Evolutionary conservation across 768 basidiomycete species (phyloP), one percentile per base, ranked within the genome.

Genomic region (Suillus placidus): DNA sequence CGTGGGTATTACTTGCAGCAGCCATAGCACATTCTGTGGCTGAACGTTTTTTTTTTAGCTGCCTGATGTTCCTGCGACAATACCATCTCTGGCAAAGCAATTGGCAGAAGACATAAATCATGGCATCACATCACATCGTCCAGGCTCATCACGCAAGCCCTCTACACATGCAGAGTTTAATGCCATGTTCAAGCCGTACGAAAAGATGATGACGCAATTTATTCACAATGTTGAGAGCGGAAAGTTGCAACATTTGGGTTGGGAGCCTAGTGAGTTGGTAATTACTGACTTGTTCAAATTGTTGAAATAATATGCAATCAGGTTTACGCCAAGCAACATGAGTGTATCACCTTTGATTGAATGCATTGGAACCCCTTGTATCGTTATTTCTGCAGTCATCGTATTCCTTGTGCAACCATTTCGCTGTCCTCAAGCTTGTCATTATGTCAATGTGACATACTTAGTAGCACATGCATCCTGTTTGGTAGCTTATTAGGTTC

Each of bases 261-360:
- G 73, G 75, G 73, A 71, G 56, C 54, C 68, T 20, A 70, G 75
- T 78, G 20, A 61, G 71, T 65, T 23, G 10, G 2, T 20, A 9
- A 40, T 30, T 6, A 13, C 40, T 32, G 40, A 9, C 30, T 30
- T 60, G 38, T 60, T 26, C 6, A 32, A 32, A 20, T 20, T 6
- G 34, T 35, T 37, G 12, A 51, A 62, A 14, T 23, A 3, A 23
- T 20, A 23, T 55, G 14, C 14, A 60, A 62, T 5, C 52, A 62
- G 61, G 13, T 62, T 18, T 14, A 2, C 23, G 9, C 55, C 20
- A 62, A 61, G n/a, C 61, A 60, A 62, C 61, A 62, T 62, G 61
- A 43, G 13, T 55, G 32, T 54, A 52, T 26, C 16, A 61, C 26
- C 13, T 10, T 34, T 9, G 20, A 35, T 54, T 62, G 20, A 20